Base-by-base conservation (phyloP, 495 filamentous ascomycete genomes). In the Aeminium ludgeri region DNA sequence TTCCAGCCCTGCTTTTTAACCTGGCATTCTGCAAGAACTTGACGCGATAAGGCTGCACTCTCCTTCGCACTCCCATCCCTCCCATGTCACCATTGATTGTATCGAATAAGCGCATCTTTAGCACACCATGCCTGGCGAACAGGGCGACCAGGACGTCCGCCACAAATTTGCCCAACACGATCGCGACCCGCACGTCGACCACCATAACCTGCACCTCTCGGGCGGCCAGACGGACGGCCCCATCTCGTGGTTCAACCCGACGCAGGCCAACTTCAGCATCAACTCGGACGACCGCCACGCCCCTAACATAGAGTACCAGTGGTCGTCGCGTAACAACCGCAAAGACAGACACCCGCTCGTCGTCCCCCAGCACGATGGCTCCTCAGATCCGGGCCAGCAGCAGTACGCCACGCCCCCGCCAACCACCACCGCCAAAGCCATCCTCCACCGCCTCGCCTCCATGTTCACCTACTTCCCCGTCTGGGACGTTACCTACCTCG, bases 401-500 rank as follows among this genome's bases (percentile, higher is more conserved):
- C 23, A 25, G 8, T 56, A 58, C 25, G 34, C 55, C 7, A 46
- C 54, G 0, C 74, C 73, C 0, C 55, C 43, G 6, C 41, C 61
- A 2, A 78, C 73, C 0, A 56, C 62, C 11, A 61, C 57, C 0
- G 15, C 63, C 1, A 52, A 38, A 19, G 59, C 56, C n/a, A 61
- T 64, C 3, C 30, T 57, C 13, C 49, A 52, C n/a, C 66, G 64
- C 2, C 55, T 79, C 15, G 37, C 58, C 11, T 67, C 65, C 19
- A 80, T 82, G 74, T 48, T 61, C 30, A 72, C 62, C 3, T 50
- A 54, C 25, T 78, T 55, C 43, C 77, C 79, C 0, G 61, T 77
- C 43, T 81, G 73, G 73, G 78, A 85, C 48, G 60, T 84, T 1
- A 78, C 71, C 3, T 82, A 68, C 43, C 65, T 75, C 13, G 76